phyloP scores from a whole-genome alignment of 495 filamentous ascomycete genomes.

The Aspergillus sclerotioniger region DNA sequence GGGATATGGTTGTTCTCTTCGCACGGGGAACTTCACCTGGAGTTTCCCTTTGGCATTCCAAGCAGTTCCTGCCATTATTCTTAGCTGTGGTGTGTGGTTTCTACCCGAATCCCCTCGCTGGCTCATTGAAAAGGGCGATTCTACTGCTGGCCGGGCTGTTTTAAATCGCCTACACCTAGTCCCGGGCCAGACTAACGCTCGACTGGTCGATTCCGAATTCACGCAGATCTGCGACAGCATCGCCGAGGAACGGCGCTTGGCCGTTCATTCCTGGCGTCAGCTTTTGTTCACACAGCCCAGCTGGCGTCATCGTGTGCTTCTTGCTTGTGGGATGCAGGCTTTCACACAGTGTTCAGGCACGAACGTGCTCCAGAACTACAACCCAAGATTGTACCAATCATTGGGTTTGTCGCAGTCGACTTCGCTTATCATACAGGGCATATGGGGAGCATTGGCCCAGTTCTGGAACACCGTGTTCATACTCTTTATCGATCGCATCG shows the following conservation, averaged over 20 bases:
- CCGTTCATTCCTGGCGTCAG: constrained; percentile 8
- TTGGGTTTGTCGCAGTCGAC: constrained; percentile 18
- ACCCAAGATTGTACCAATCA: constrained; percentile 14
- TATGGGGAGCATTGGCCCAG: constrained; percentile 51
- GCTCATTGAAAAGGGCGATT: constrained; percentile 49
- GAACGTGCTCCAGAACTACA: constrained; percentile 17
- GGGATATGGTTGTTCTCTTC: constrained; percentile 52
- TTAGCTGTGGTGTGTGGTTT: constrained; percentile 49
- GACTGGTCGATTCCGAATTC: constrained; percentile 14
- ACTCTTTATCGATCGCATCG: constrained; percentile 51
- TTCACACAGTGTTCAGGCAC: constrained; percentile 19
- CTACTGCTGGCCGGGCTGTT: constrained; percentile 9
- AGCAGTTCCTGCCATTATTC: constrained; percentile 47
- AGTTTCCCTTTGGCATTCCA: constrained; percentile 57
- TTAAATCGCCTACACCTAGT: constrained; percentile 11
- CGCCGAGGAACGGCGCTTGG: constrained; percentile 14
- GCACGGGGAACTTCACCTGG: constrained; percentile 50
- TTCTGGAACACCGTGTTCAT: constrained; percentile 52
- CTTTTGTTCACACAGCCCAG: constrained; percentile 12
- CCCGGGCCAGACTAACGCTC: background rate
- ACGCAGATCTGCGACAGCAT: constrained; percentile 17
- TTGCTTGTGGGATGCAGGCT: constrained; percentile 16
- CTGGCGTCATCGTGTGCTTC: constrained; percentile 15
- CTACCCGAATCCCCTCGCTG: constrained; percentile 57
- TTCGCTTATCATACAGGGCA: constrained; percentile 51